These are phyloP conservation scores for Chrysoporthe deuterocubensis DNA, from an alignment of 2,329 filamentous ascomycete species.

Conservation along the genomic window DNA sequence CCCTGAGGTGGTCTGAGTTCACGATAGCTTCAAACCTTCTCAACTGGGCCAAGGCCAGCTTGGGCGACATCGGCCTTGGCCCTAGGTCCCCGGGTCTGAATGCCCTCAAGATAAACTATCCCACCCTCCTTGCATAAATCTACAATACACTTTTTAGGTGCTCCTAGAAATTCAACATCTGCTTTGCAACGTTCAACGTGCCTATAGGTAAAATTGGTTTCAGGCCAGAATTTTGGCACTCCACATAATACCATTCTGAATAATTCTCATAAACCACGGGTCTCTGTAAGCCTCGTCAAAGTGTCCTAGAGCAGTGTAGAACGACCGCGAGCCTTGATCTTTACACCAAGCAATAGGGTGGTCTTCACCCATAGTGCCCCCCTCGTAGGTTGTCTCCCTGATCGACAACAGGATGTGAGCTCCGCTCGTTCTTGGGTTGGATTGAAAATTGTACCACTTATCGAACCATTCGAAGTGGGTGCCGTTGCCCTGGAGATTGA, in stretches of 20 bases:
- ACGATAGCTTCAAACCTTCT: no score
- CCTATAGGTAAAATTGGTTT: not conserved
- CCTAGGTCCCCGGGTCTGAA: no score
- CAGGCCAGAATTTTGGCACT: conserved; percentile 26
- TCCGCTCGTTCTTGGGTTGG: conserved; percentile 35
- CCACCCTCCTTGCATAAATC: no score
- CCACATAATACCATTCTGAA: conserved; percentile 36
- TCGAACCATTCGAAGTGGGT: conserved; percentile 41
- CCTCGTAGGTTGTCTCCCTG: conserved; percentile 42
- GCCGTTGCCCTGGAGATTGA: not conserved
- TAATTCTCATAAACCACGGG: conserved; percentile 34
- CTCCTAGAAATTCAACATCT: no score
- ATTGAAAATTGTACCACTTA: conserved; percentile 50
- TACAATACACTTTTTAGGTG: no score
- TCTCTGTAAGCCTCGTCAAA: conserved; percentile 46
- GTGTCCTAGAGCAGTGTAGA: conserved; percentile 48
- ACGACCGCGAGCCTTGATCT: conserved; percentile 44
- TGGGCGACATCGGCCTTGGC: no score
- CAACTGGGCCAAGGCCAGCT: no score
- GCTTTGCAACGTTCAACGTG: no score
- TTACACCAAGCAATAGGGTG: conserved; percentile 47
- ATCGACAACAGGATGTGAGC: conserved; percentile 42
- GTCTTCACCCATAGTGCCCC: conserved; percentile 41
- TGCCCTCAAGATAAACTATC: no score
- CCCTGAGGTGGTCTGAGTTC: no score